These are phyloP conservation scores for Saraca asoca DNA, from an alignment of 331 rosid genomes.

Conservation along the genomic window DNA sequence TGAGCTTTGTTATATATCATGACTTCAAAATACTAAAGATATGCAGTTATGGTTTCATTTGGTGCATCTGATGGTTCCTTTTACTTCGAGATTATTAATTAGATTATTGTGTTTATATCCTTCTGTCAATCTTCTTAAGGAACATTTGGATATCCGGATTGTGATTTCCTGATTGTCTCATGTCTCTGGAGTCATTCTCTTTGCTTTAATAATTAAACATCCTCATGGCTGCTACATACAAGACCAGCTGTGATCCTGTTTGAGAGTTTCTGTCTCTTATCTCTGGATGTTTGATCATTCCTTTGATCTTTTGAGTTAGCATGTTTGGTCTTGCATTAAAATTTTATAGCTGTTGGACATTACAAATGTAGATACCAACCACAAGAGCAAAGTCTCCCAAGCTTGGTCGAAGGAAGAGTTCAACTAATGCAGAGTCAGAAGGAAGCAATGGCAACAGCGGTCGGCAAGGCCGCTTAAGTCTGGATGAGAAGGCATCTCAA, in stretches of 20 bases:
- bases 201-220: constrained; percentile 23
- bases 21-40: too few relatives aligned
- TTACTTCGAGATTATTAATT: too few relatives aligned
- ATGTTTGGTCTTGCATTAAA: constrained; percentile 5
- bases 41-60: too few relatives aligned
- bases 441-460: constrained; percentile 44
- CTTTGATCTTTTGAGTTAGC: constrained; percentile 28
- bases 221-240: constrained; percentile 1
- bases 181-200: constrained; percentile 7
- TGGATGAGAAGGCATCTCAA: constrained; percentile 66
- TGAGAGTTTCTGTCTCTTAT: background rate
- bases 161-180: background rate
- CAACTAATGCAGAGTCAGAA: constrained; percentile 49
- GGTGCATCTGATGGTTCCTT: too few relatives aligned
- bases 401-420: constrained; percentile 86
- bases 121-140: too few relatives aligned
- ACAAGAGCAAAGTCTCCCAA: constrained; percentile 99
- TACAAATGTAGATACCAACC: constrained; percentile 76
- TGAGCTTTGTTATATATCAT: background rate
- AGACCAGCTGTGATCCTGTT: background rate
- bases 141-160: too few relatives aligned
- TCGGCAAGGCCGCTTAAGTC: constrained; percentile 62
- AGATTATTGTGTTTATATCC: too few relatives aligned
- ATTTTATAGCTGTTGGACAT: constrained; percentile 21
- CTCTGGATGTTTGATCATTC: constrained; percentile 11